Base-by-base conservation (phyloP, 345 rosid genomes). In the Noccaea bulbosa region DNA sequence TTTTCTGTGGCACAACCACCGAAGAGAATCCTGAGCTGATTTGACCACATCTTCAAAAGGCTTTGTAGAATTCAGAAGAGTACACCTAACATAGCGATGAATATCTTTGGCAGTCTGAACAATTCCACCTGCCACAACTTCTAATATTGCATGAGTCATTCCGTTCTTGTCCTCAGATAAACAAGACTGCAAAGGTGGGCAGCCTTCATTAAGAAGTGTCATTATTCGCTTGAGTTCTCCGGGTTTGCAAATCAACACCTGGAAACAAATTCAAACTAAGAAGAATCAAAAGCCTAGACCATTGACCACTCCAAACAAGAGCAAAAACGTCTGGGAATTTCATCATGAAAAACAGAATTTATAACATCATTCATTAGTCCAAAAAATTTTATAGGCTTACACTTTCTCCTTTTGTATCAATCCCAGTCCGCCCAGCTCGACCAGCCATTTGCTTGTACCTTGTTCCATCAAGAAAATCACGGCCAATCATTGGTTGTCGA, bases 381-480 rank as follows among this genome's bases (percentile, higher is more conserved):
- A 37, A 8, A 39, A 1, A 37, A 66, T 24, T 10, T 32, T 16
- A 12, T 34, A 69, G 66, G 74, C 98, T 57, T 87, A 93, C 98
- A 84, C 98, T 93, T 86, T 93, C 96, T 62, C 98, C 98, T 82
- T 87, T 86, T 54, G 97, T 86, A 78, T 93, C 98, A 74, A 93
- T 93, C 74, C 98, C 98, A 67, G 97, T 91, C 69, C 98, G 92
- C 71, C 98, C 98, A 72, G 98, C 98, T 78, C 98, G 85, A 59
- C 98, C 98, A 58, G 98, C 90, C 98, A 93, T 93, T 83, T 93
- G 98, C 81, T 70, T 91, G 87, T 93, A 93, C 83, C 96, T 91
- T 76, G 97, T 93, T 59, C 96, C 96, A 78, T 93, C 98, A 71
- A 93, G 80, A 81, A 93, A 91, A 85, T 93, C 98, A 73, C 93